Percentiles rank a stretch among this genome's conserved stretches.
Conservation (phyloP, 805 yeast genomes). For the Kazachstania kunashirensis region DNA sequence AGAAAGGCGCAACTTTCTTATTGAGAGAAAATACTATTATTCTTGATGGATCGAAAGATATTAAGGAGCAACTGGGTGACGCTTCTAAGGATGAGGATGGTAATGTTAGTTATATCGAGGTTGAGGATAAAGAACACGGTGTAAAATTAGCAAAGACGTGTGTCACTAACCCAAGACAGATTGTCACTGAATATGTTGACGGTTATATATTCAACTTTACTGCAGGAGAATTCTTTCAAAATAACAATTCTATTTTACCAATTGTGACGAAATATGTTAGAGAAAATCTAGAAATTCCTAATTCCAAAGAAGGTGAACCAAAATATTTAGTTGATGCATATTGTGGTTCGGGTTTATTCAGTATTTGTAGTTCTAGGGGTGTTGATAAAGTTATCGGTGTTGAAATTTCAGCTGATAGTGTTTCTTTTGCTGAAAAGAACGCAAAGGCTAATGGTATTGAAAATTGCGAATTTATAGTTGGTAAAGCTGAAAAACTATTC, state of each 20-base stretch:
- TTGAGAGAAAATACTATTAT: conserved; percentile 66
- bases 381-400: conserved; percentile 88
- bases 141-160: conserved; percentile 50
- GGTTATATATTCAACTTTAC: conserved; percentile 78
- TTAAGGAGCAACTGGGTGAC: conserved; percentile 30
- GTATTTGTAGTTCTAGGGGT: conserved; percentile 71
- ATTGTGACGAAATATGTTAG: conserved; percentile 73
- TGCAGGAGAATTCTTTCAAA: conserved; percentile 95
- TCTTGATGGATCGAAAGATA: conserved; percentile 18
- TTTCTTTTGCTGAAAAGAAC: conserved; percentile 74
- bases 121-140: conserved; percentile 22
- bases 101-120: conserved; percentile 32
- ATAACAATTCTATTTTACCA: conserved; percentile 86
- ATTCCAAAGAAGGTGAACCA: conserved; percentile 36
- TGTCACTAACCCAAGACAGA: conserved; percentile 67
- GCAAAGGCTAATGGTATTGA: conserved; percentile 65
- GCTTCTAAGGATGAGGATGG: conserved; percentile 38
- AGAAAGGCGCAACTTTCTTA: conserved; percentile 79
- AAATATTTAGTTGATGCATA: conserved; percentile 84
- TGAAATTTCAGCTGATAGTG: conserved; percentile 85
- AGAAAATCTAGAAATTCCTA: conserved; percentile 46
- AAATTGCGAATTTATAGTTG: conserved; percentile 78
- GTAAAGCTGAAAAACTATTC: conserved; percentile 87
- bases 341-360: conserved; percentile 92
- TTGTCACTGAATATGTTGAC: conserved; percentile 66